Evolutionary conservation across 2,329 filamentous ascomycete genomes (phyloP), one percentile per base, ranked within the genome.

Genomic region (Talaromyces sp.): DNA sequence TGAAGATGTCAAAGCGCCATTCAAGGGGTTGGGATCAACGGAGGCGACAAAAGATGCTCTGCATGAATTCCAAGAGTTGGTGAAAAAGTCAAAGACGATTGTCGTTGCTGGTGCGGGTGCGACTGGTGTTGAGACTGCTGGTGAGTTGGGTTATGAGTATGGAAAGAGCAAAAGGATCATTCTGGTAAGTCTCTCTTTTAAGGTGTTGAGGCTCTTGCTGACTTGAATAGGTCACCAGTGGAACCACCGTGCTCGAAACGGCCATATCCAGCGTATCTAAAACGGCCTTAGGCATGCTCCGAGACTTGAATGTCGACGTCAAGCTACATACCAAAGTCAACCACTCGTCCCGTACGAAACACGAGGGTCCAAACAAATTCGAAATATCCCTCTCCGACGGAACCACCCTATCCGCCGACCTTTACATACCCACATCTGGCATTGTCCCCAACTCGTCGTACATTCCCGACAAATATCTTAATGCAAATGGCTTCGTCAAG

Each of bases 341-440:
- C n/a, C 22, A 13, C 13, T 61, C 58, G 19, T 49, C 56, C 13
- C 58, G 58, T 13, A 47, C 19, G 2, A 58, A 59, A n/a, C 29
- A 15, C 34, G 38, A 61, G 22, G 63, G 49, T 5, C 22, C 49
- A 15, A 38, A 62, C 2, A 36, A 63, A 58, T 5, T 58, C 4
- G 58, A 65, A 31, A 59, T 65, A 25, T 61, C 15, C 15, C 64
- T 65, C 31, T 65, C 64, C 19, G 64, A 65, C 38, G 64, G 58
- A 25, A 56, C 11, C 22, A 43, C 38, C 5, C 22, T 65, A 40
- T 58, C 36, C 17, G 51, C 64, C 6, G 64, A 65, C 34, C 58
- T 65, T 15, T 65, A 65, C 22, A 65, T 65, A 17, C 64, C 64
- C 17, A 61, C 58, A 27, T 58, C 34, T 31, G 64, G 64, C n/a